Conservation (phyloP, 2,329 filamentous ascomycete genomes). For the Botrytis hyacinthi region DNA sequence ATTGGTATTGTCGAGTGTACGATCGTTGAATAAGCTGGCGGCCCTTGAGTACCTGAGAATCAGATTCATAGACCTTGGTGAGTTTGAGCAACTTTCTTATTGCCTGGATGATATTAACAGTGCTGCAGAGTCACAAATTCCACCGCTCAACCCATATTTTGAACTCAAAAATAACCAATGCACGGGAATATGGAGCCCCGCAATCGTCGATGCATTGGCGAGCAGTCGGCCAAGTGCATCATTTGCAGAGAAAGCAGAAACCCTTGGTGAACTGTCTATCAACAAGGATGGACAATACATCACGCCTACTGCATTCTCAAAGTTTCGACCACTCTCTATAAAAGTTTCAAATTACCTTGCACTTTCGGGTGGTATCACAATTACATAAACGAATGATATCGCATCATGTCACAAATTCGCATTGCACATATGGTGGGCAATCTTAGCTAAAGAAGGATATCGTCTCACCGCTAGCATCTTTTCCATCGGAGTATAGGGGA, state of each 20-base stretch:
- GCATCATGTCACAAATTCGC: neutral
- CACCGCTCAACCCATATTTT: constrained; percentile 72
- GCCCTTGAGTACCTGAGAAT: constrained; percentile 65
- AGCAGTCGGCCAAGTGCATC: constrained; percentile 55
- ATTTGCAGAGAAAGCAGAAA: constrained; percentile 63
- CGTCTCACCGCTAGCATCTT: neutral
- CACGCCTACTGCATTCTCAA: constrained; percentile 30
- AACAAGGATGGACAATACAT: constrained; percentile 53
- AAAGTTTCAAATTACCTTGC: constrained; percentile 34
- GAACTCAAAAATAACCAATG: constrained; percentile 58
- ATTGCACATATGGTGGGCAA: constrained; percentile 10
- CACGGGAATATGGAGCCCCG: constrained; percentile 70
- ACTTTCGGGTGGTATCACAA: constrained; percentile 34
- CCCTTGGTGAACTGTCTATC: constrained; percentile 58
- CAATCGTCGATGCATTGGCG: constrained; percentile 60
- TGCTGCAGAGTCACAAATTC: constrained; percentile 63
- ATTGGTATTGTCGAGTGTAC: constrained; percentile 62
- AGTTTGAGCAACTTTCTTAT: constrained; percentile 24
- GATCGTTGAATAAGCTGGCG: constrained; percentile 56
- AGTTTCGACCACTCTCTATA: constrained; percentile 34
- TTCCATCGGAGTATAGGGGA: constrained; percentile 16
- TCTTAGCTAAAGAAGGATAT: neutral
- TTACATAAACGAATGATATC: constrained; percentile 25
- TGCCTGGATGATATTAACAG: constrained; percentile 12
- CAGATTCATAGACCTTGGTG: constrained; percentile 71